phyloP scores from a whole-genome alignment of 164 flowering plant species.

The Macadamia integrifolia region DNA sequence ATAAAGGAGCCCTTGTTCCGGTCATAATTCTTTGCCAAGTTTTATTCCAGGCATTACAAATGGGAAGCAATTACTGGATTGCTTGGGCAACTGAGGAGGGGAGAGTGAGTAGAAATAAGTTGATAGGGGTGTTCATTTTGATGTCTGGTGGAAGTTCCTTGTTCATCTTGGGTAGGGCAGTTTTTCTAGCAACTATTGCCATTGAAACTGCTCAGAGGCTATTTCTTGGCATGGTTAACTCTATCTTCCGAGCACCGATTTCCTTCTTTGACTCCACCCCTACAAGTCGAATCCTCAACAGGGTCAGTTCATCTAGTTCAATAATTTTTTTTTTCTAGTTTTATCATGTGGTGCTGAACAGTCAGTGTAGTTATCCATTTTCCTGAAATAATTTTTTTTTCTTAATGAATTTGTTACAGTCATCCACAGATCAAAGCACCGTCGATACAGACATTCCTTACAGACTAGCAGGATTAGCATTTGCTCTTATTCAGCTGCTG shows the following conservation, averaged over 20 bases:
- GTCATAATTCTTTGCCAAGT: conserved; percentile 66
- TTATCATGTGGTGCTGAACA: background rate
- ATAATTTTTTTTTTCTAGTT: background rate
- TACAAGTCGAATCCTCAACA: conserved; percentile 64
- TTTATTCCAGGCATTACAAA: conserved; percentile 71
- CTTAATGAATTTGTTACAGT: conserved; percentile 27
- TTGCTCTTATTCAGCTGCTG: conserved; percentile 69
- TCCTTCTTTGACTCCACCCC: conserved; percentile 81
- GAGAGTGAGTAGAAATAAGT: conserved; percentile 32
- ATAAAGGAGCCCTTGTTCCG: conserved; percentile 80
- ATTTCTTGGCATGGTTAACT: conserved; percentile 51
- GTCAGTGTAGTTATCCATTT: background rate
- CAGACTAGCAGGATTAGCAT: conserved; percentile 75
- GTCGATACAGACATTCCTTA: conserved; percentile 83
- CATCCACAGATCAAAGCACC: conserved; percentile 76
- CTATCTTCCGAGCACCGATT: conserved; percentile 72
- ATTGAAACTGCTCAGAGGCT: conserved; percentile 66
- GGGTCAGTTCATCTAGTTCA: conserved; percentile 38
- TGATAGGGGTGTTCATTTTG: conserved; percentile 50
- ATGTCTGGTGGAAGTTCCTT: conserved; percentile 74
- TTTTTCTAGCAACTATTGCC: conserved; percentile 63
- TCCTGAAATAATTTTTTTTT: background rate
- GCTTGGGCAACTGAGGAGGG: conserved; percentile 72
- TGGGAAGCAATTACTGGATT: conserved; percentile 85
- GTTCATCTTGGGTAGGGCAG: conserved; percentile 70